These are phyloP conservation scores for Candida verbasci DNA, from an alignment of 805 yeast species.

Conservation along the genomic window DNA sequence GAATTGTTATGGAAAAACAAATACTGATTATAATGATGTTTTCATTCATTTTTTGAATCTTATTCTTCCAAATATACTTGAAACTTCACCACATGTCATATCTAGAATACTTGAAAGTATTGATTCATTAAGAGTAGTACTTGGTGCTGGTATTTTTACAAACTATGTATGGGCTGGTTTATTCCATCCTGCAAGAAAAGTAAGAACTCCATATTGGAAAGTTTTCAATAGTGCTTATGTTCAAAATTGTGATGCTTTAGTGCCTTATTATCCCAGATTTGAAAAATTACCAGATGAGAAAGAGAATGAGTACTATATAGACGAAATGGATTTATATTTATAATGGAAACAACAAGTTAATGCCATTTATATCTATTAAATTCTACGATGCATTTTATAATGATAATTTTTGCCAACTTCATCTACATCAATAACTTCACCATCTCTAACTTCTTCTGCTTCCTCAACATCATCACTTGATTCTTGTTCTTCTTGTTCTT, in stretches of 20 bases:
- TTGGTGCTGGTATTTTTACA: conserved; percentile 73
- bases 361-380: not conserved
- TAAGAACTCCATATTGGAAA: conserved; percentile 81
- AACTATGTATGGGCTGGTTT: conserved; percentile 84
- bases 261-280: conserved; percentile 76
- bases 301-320: conserved; percentile 28
- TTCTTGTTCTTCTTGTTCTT: conserved; percentile 27
- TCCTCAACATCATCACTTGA: conserved; percentile 24
- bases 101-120: conserved; percentile 75
- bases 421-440: not conserved
- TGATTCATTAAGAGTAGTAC: conserved; percentile 61
- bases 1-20: conserved; percentile 75
- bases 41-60: conserved; percentile 80
- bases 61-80: conserved; percentile 83
- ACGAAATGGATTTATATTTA: conserved; percentile 47
- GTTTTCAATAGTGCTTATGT: conserved; percentile 74
- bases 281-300: conserved; percentile 23
- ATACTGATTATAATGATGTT: conserved; percentile 50
- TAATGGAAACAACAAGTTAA: too few relatives aligned
- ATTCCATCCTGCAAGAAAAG: conserved; percentile 90
- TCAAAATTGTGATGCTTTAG: conserved; percentile 67
- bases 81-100: conserved; percentile 94
- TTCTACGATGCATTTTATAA: not conserved
- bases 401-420: not conserved
- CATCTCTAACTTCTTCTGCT: conserved; percentile 19